A percentile compares a stretch with the other conserved stretches of the same genome.
Evolutionary conservation across 805 yeast genomes (phyloP).

Genomic region (Candida pseudoglaebosa): DNA sequence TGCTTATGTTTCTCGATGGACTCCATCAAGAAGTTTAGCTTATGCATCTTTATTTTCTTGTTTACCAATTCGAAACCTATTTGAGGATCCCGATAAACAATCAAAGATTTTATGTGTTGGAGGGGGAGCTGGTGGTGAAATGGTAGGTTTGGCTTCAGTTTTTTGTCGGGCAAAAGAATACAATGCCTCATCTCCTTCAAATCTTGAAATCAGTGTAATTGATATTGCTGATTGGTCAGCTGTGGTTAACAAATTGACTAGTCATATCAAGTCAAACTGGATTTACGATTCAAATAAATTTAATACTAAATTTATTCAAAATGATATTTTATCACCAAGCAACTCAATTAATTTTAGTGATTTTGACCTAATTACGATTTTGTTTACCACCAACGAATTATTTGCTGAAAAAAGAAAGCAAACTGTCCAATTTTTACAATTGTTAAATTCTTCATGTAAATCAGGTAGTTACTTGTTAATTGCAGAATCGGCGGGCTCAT

Average conservation of each 20-base stretch:
- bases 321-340: conserved; percentile 25
- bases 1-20: conserved; percentile 83
- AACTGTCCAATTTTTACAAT: conserved; percentile 57
- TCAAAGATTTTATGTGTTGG: conserved; percentile 62
- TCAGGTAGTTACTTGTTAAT: conserved; percentile 60
- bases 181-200: conserved; percentile 27
- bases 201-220: conserved; percentile 49
- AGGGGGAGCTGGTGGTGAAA: conserved; percentile 88
- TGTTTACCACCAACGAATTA: conserved; percentile 86
- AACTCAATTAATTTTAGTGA: conserved; percentile 8
- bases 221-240: conserved; percentile 79
- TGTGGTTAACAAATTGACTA: conserved; percentile 45
- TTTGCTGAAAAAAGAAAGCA: conserved; percentile 64
- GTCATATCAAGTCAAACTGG: conserved; percentile 52
- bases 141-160: conserved; percentile 60
- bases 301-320: conserved; percentile 25
- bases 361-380: conserved; percentile 57
- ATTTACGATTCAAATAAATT: conserved; percentile 30
- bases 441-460: conserved; percentile 47
- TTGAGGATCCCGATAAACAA: conserved; percentile 27
- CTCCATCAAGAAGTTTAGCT: conserved; percentile 76
- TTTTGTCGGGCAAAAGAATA: conserved; percentile 41
- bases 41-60: conserved; percentile 64
- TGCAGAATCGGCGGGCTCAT: conserved; percentile 88
- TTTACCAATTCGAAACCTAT: conserved; percentile 38